These are phyloP conservation scores for Tuber aestivum DNA, from an alignment of 495 filamentous ascomycete species.

Conservation along the genomic window DNA sequence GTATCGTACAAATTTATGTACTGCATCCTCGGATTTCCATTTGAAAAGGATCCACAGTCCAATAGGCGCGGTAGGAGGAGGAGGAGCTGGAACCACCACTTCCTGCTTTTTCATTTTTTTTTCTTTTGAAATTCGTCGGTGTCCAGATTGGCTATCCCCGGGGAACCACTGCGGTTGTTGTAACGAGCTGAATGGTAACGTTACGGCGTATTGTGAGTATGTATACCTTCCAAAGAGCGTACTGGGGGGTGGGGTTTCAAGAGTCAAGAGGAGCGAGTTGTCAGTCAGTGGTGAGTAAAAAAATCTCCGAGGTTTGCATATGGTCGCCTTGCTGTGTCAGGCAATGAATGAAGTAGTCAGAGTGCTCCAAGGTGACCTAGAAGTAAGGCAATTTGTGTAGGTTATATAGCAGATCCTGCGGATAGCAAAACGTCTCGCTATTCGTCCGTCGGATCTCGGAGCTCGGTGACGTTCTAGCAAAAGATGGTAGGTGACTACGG, in stretches of 20 bases:
- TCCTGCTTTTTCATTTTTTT: not conserved
- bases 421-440: not conserved
- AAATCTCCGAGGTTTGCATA: not conserved
- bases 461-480: not conserved
- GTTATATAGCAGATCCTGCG: not conserved
- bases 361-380: not conserved
- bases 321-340: not conserved
- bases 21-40: too few relatives aligned
- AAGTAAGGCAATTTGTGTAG: not conserved
- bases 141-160: not conserved
- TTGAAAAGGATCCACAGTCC: not conserved
- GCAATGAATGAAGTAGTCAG: too few relatives aligned
- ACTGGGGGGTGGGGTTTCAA: not conserved
- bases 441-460: too few relatives aligned
- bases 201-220: too few relatives aligned
- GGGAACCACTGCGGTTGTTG: not conserved
- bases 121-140: not conserved
- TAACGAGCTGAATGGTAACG: not conserved
- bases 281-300: not conserved
- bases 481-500: not conserved
- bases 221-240: not conserved
- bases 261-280: not conserved
- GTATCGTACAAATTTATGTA: not conserved
- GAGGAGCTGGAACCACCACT: too few relatives aligned
- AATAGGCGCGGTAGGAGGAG: not conserved